phyloP scores from a whole-genome alignment of 140 eudicot species.

The Flaveria floridana region DNA sequence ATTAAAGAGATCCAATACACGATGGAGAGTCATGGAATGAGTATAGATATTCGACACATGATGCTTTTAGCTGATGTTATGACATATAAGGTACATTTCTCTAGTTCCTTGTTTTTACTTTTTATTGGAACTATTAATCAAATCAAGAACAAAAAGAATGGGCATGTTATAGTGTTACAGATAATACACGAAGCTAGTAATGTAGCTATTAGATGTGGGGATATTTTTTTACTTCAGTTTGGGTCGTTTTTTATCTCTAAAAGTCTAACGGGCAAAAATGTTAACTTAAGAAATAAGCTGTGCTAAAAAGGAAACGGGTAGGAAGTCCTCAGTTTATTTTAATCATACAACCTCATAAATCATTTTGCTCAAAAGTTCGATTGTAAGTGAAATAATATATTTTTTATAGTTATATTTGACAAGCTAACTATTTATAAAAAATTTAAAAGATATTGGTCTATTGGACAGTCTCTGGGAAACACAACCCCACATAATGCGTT shows the following conservation, averaged over 20 bases:
- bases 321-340: not conserved
- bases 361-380: not conserved
- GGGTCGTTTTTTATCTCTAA: not conserved
- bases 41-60: constrained; percentile 88
- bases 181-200: not conserved
- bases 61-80: constrained; percentile 94
- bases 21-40: constrained; percentile 78
- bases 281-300: not conserved
- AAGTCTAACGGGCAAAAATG: not conserved
- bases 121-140: not conserved
- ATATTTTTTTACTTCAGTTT: not conserved
- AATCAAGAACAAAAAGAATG: not conserved
- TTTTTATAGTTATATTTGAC: not conserved
- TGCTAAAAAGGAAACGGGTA: not conserved
- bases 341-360: not conserved
- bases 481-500: not conserved
- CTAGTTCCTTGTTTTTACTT: not conserved
- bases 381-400: no score
- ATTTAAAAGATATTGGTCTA: no score
- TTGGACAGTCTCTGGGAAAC: no score
- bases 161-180: not conserved
- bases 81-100: constrained; percentile 69
- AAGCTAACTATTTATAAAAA: not conserved
- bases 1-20: constrained; percentile 72
- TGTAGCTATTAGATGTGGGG: not conserved